phyloP scores from a whole-genome alignment of 2,329 filamentous ascomycete genomes.

The Eutypa lata region DNA sequence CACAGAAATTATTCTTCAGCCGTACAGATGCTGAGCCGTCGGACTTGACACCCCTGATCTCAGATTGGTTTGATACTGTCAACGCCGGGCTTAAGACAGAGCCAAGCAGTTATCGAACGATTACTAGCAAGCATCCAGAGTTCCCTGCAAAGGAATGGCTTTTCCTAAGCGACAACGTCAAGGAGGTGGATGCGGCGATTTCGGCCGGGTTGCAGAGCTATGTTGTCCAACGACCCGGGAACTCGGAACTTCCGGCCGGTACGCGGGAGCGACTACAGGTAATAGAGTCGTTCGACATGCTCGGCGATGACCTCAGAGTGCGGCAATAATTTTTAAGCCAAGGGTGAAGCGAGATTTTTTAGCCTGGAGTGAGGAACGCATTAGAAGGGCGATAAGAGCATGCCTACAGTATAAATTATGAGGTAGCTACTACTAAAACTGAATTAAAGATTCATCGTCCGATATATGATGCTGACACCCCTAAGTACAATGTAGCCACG shows the following conservation, averaged over 20 bases:
- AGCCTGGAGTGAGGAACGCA: too few relatives aligned
- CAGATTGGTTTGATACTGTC: slow-evolving; percentile 74
- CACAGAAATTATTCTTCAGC: slow-evolving; percentile 76
- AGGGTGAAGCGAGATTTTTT: too few relatives aligned
- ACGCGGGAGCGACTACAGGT: slow-evolving; percentile 33
- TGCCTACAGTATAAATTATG: too few relatives aligned
- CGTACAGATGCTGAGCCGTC: slow-evolving; percentile 57
- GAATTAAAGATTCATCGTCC: too few relatives aligned
- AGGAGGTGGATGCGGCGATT: slow-evolving; percentile 62
- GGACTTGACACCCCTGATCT: slow-evolving; percentile 59
- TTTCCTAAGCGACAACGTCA: slow-evolving; percentile 80
- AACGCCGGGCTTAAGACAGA: slow-evolving; percentile 76
- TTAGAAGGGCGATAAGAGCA: too few relatives aligned
- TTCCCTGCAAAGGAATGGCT: slow-evolving; percentile 55
- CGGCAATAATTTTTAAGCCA: too few relatives aligned
- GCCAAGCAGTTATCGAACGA: slow-evolving; percentile 62
- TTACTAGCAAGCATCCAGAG: slow-evolving; percentile 48
- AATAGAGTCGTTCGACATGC: slow-evolving; percentile 26
- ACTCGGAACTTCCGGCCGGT: slow-evolving; percentile 56
- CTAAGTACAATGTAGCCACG: too few relatives aligned
- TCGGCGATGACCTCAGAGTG: slow-evolving; percentile 19
- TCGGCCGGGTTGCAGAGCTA: slow-evolving; percentile 61
- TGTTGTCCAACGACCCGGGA: slow-evolving; percentile 66
- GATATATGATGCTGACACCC: too few relatives aligned
- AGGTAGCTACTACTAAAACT: too few relatives aligned